phyloP scores from a whole-genome alignment of 2,329 filamentous ascomycete species.

The Pyrenophora tritici-repentis region DNA sequence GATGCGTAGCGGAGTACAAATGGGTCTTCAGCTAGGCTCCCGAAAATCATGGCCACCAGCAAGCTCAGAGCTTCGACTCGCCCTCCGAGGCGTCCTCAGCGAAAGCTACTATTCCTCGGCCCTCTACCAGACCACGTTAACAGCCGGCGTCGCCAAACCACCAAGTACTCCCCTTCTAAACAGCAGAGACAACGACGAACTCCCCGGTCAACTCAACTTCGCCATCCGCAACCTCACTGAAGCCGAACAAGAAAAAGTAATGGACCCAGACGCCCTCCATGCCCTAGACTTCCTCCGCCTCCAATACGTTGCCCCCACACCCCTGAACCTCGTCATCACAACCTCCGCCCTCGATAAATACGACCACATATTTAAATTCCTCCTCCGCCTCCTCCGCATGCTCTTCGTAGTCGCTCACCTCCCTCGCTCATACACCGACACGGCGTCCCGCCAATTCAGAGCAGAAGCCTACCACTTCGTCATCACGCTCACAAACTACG shows the following conservation, averaged over 20 bases:
- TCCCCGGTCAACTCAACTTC: slow-evolving; percentile 63
- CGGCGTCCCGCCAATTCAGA: slow-evolving; percentile 58
- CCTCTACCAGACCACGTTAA: slow-evolving; percentile 33
- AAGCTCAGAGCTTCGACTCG: slow-evolving; percentile 87
- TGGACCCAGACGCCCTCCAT: slow-evolving; percentile 80
- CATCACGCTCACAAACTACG: slow-evolving; percentile 72
- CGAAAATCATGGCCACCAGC: slow-evolving; percentile 90
- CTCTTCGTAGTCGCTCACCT: slow-evolving; percentile 67
- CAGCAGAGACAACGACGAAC: slow-evolving; percentile 40
- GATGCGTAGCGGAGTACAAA: slow-evolving; percentile 66
- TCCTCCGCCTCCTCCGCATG: slow-evolving; percentile 79
- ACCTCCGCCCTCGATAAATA: slow-evolving; percentile 74
- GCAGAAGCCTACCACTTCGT: slow-evolving; percentile 83
- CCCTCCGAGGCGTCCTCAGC: slow-evolving; percentile 80
- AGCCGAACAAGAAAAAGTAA: slow-evolving; percentile 79
- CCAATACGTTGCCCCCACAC: slow-evolving; percentile 76
- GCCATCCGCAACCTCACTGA: slow-evolving; percentile 74
- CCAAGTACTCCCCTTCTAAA: slow-evolving; percentile 12
- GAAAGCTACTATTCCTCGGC: slow-evolving; percentile 67
- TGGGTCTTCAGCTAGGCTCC: slow-evolving; percentile 82
- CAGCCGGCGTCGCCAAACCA: background rate
- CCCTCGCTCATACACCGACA: slow-evolving; percentile 32
- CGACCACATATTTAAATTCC: slow-evolving; percentile 79
- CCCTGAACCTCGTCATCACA: slow-evolving; percentile 76
- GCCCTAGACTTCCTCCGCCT: slow-evolving; percentile 92